Conservation (phyloP, 768 basidiomycete genomes). For the Russula sp. region DNA sequence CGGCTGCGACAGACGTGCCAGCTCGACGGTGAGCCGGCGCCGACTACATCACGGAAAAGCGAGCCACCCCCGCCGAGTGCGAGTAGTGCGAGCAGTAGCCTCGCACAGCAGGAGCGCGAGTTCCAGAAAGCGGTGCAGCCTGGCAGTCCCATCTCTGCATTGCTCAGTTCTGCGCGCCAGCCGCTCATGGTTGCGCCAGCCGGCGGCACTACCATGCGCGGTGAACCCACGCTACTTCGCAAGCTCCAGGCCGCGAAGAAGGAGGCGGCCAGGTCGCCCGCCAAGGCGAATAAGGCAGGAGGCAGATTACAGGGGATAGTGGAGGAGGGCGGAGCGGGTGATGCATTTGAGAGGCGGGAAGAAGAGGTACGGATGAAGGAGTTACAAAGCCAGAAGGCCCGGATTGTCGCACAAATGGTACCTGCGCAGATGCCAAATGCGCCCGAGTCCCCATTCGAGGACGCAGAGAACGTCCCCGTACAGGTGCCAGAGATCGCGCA, state of each 20-base stretch:
- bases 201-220: constrained; percentile 33
- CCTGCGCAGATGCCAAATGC: constrained; percentile 40
- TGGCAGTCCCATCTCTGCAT: constrained; percentile 86
- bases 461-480: constrained; percentile 35
- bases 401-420: constrained; percentile 93
- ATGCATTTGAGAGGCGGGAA: constrained; percentile 27
- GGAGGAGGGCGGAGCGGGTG: constrained; percentile 34
- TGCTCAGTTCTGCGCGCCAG: constrained; percentile 84
- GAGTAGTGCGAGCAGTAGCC: constrained; percentile 50
- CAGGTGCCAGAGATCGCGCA: constrained; percentile 5
- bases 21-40: constrained; percentile 56
- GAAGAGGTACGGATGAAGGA: constrained; percentile 56
- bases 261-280: constrained; percentile 45
- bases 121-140: constrained; percentile 96
- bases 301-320: constrained; percentile 42
- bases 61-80: constrained; percentile 15
- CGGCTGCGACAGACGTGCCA: constrained; percentile 56
- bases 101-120: constrained; percentile 88
- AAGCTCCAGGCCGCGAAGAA: constrained; percentile 53
- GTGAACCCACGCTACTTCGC: constrained; percentile 42
- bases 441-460: constrained; percentile 26
- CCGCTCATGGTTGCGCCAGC: constrained; percentile 64
- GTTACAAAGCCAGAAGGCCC: constrained; percentile 84
- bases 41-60: constrained; percentile 27
- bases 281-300: constrained; percentile 37